phyloP scores from a whole-genome alignment of 2,329 filamentous ascomycete species.

The Calonectria henricotiae region DNA sequence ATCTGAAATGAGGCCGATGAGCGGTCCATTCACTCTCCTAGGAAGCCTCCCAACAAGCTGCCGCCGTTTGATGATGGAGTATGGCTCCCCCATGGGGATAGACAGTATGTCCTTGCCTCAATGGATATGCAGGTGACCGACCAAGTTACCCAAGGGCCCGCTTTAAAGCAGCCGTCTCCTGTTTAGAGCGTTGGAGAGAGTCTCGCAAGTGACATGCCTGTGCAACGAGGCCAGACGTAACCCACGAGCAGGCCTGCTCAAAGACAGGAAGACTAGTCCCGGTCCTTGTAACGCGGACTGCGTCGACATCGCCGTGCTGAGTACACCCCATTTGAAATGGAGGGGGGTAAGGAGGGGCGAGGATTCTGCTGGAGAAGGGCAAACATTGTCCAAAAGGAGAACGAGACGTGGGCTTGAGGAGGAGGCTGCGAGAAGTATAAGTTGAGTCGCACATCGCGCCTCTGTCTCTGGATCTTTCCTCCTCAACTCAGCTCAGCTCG shows the following conservation, averaged over 20 bases:
- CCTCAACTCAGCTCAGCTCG: slow-evolving; percentile 18
- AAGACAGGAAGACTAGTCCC: slow-evolving; percentile 39
- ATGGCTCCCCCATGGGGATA: slow-evolving; percentile 16
- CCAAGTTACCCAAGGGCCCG: slow-evolving; percentile 29
- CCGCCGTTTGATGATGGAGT: neutral
- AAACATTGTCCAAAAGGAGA: slow-evolving; percentile 10
- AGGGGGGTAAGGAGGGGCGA: slow-evolving; percentile 29
- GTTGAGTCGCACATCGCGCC: slow-evolving; percentile 48
- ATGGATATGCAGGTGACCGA: slow-evolving; percentile 39
- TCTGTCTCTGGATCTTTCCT: slow-evolving; percentile 37
- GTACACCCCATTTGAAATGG: slow-evolving; percentile 36
- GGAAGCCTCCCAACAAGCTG: neutral
- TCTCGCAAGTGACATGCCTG: slow-evolving; percentile 48
- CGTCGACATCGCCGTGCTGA: slow-evolving; percentile 32
- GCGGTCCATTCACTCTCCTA: neutral
- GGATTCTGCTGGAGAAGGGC: neutral
- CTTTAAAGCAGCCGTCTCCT: slow-evolving; percentile 16
- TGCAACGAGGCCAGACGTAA: slow-evolving; percentile 43
- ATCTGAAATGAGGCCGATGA: no score
- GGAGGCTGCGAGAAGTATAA: slow-evolving; percentile 42
- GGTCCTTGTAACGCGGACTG: slow-evolving; percentile 39
- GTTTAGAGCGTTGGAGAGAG: slow-evolving; percentile 37
- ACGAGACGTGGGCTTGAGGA: slow-evolving; percentile 11
- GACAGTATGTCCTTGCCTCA: slow-evolving; percentile 38
- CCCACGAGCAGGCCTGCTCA: slow-evolving; percentile 32